A percentile compares a stretch with the other conserved stretches of the same genome.
These are phyloP conservation scores for Pleurotus citrinopileatus DNA, from an alignment of 768 basidiomycete species.

Conservation along the genomic window DNA sequence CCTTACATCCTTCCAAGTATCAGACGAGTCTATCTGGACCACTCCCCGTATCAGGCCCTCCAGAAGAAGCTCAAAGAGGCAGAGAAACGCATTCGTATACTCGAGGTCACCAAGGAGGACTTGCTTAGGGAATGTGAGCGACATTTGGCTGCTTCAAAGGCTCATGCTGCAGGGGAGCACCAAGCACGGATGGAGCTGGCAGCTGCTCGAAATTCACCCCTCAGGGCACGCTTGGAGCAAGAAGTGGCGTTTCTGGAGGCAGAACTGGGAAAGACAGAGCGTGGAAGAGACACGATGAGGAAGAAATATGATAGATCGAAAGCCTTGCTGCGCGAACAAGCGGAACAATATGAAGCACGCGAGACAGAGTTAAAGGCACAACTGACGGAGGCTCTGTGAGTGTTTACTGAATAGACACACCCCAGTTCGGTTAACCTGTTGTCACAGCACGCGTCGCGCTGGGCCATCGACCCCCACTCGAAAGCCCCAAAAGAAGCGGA, in stretches of 20 bases:
- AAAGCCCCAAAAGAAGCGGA: neutral
- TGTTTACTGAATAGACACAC: neutral
- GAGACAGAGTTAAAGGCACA: neutral
- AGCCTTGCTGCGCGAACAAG: neutral
- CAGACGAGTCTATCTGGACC: conserved; percentile 49
- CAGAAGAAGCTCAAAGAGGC: conserved; percentile 32
- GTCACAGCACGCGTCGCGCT: no score
- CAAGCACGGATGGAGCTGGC: conserved; percentile 18
- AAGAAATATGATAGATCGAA: conserved; percentile 1
- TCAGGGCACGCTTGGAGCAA: no score
- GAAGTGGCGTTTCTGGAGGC: neutral
- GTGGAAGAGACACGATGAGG: neutral
- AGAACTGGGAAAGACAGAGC: neutral
- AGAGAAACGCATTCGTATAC: conserved; percentile 33
- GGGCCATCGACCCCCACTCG: no score
- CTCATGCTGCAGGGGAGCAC: conserved; percentile 28
- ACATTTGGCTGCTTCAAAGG: conserved; percentile 30
- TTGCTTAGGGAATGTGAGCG: conserved; percentile 43
- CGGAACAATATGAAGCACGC: neutral
- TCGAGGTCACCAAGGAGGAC: conserved; percentile 37
- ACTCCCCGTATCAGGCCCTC: conserved; percentile 19
- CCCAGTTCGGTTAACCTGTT: neutral
- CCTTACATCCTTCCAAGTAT: conserved; percentile 41
- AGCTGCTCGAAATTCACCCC: neutral
- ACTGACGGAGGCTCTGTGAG: neutral